These are phyloP conservation scores for Trichoderma aggressivum DNA, from an alignment of 2,329 filamentous ascomycete species.

Conservation along the genomic window DNA sequence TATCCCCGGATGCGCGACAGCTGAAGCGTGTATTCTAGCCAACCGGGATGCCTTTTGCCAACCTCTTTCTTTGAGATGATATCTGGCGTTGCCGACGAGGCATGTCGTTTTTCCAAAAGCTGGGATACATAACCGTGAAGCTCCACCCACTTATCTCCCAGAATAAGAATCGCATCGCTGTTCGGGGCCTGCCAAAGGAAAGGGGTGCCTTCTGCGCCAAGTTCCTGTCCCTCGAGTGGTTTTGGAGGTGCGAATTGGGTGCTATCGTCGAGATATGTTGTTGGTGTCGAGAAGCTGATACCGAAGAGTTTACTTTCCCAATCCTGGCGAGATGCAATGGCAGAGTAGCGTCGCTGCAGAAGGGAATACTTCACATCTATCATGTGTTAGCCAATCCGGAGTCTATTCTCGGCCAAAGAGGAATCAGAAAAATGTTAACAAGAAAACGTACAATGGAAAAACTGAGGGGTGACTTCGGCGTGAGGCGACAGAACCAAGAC, in stretches of 20 bases:
- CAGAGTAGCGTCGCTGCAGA: slow-evolving; percentile 74
- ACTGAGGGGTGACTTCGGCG: slow-evolving; percentile 73
- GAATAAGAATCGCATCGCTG: slow-evolving; percentile 76
- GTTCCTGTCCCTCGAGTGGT: slow-evolving; percentile 20
- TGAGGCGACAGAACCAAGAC: slow-evolving; percentile 83
- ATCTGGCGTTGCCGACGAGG: slow-evolving; percentile 34
- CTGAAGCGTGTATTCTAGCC: slow-evolving; percentile 75
- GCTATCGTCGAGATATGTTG: slow-evolving; percentile 58
- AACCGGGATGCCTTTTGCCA: slow-evolving; percentile 67
- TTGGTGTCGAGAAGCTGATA: slow-evolving; percentile 74
- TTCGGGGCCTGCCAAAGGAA: slow-evolving; percentile 86
- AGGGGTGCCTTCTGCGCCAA: slow-evolving; percentile 41
- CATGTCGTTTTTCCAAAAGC: slow-evolving; percentile 48
- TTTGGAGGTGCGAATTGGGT: slow-evolving; percentile 50
- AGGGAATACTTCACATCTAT: slow-evolving; percentile 71
- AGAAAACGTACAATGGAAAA: slow-evolving; percentile 65
- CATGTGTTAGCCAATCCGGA: not conserved
- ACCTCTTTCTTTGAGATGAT: slow-evolving; percentile 55
- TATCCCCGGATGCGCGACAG: slow-evolving; percentile 75
- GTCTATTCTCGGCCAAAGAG: not conserved
- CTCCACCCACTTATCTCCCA: slow-evolving; percentile 83
- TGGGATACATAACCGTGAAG: slow-evolving; percentile 75
- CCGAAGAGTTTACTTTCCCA: slow-evolving; percentile 63
- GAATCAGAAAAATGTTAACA: not conserved
- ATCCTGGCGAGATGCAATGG: slow-evolving; percentile 39